phyloP scores from a whole-genome alignment of 176 grass and related monocot genomes.

The Musa schizocarpa region DNA sequence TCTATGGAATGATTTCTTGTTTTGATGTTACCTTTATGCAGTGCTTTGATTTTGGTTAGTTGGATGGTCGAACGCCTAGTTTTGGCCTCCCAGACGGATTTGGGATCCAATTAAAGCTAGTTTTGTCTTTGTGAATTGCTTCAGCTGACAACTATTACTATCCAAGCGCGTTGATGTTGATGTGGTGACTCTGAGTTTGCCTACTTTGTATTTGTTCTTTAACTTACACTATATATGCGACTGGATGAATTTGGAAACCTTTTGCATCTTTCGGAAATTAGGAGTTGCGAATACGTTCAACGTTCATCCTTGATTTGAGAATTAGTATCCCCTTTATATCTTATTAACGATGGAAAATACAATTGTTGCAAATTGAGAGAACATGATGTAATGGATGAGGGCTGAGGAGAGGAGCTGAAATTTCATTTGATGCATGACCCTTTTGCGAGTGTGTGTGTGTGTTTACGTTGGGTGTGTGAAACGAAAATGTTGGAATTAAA shows the following conservation, averaged over 20 bases:
- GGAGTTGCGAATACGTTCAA: background rate
- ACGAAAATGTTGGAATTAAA: background rate
- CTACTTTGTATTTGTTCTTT: background rate
- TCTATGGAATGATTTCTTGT: background rate
- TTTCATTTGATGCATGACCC: background rate
- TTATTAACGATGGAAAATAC: background rate
- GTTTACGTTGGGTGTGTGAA: background rate
- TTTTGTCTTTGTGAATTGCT: no score
- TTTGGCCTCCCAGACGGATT: no score
- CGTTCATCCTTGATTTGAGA: background rate
- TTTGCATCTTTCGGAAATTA: background rate
- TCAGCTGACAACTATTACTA: no score
- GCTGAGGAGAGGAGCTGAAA: background rate
- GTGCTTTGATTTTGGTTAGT: background rate
- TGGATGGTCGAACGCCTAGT: background rate
- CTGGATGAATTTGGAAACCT: background rate
- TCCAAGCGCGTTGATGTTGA: background rate
- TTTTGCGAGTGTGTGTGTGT: background rate
- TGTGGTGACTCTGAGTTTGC: background rate
- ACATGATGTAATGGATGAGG: no score
- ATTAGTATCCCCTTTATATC: background rate
- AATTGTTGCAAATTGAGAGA: no score
- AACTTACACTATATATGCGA: background rate
- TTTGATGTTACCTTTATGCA: background rate
- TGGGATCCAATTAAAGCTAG: no score